phyloP scores from a whole-genome alignment of 2,329 filamentous ascomycete genomes.

The Scedosporium aurantiacum region DNA sequence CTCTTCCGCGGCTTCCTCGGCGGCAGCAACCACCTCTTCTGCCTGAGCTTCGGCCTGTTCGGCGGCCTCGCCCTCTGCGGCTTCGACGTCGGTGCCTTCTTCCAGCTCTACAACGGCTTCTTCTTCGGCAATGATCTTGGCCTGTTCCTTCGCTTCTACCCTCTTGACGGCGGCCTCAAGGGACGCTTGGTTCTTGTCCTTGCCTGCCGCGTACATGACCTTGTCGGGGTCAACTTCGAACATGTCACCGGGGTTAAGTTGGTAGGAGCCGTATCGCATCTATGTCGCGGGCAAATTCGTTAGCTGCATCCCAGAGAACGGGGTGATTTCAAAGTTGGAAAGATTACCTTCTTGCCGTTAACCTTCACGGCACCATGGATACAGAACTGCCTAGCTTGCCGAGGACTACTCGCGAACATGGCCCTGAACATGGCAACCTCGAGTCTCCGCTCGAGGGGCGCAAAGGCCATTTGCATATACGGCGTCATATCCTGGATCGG shows the following conservation, averaged over 20 bases:
- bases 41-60: slow-evolving; percentile 17
- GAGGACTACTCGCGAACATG: slow-evolving; percentile 83
- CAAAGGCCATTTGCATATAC: slow-evolving; percentile 94
- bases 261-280: slow-evolving; percentile 89
- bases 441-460: slow-evolving; percentile 77
- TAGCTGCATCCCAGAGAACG: neutral
- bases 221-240: slow-evolving; percentile 88
- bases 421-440: slow-evolving; percentile 93
- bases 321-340: neutral
- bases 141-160: slow-evolving; percentile 9
- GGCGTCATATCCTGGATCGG: slow-evolving; percentile 50
- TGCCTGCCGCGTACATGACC: slow-evolving; percentile 80
- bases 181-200: slow-evolving; percentile 41
- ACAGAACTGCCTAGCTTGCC: slow-evolving; percentile 89
- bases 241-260: slow-evolving; percentile 94
- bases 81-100: slow-evolving; percentile 20
- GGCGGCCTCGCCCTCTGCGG: slow-evolving; percentile 14
- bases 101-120: slow-evolving; percentile 13
- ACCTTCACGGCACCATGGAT: slow-evolving; percentile 89
- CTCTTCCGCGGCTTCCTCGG: slow-evolving; percentile 12
- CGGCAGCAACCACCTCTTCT: slow-evolving; percentile 10
- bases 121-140: slow-evolving; percentile 16
- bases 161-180: slow-evolving; percentile 8
- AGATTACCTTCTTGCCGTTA: slow-evolving; percentile 79
- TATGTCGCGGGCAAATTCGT: slow-evolving; percentile 22